These are phyloP conservation scores for Tolypocladium ovalisporum DNA, from an alignment of 2,329 filamentous ascomycete genomes.

Conservation along the genomic window DNA sequence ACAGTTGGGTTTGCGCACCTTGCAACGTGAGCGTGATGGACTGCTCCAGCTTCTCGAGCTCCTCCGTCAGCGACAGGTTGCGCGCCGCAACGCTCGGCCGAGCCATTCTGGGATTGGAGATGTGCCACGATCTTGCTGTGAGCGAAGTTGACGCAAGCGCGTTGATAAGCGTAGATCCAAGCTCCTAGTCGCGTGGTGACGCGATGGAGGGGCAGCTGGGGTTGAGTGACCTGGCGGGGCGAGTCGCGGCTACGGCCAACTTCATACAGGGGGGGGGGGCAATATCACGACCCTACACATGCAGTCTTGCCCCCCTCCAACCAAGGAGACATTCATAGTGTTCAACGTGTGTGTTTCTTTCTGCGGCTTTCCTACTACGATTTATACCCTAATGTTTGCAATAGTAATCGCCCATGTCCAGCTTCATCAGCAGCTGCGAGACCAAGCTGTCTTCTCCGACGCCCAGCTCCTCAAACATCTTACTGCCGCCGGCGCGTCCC, in stretches of 20 bases:
- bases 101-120: conserved; percentile 29
- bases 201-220: conserved; percentile 1
- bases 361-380: not conserved
- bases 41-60: conserved; percentile 91
- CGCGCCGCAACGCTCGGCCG: conserved; percentile 36
- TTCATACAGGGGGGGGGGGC: too few relatives aligned
- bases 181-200: not conserved
- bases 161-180: not conserved
- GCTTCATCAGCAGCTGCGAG: conserved; percentile 53
- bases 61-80: conserved; percentile 74
- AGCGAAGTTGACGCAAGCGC: not conserved
- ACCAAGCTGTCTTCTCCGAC: conserved; percentile 46
- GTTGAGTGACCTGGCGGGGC: not conserved
- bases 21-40: conserved; percentile 93
- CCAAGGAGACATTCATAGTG: not conserved
- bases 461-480: conserved; percentile 18
- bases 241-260: not conserved
- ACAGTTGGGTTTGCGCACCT: conserved; percentile 37
- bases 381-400: conserved; percentile 11
- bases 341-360: not conserved
- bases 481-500: conserved; percentile 28
- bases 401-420: conserved; percentile 66
- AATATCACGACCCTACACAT: not conserved
- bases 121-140: not conserved
- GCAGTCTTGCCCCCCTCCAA: not conserved